These are phyloP conservation scores for Oligophagozyma castellii DNA, from an alignment of 1,139 yeast species.

Conservation along the genomic window DNA sequence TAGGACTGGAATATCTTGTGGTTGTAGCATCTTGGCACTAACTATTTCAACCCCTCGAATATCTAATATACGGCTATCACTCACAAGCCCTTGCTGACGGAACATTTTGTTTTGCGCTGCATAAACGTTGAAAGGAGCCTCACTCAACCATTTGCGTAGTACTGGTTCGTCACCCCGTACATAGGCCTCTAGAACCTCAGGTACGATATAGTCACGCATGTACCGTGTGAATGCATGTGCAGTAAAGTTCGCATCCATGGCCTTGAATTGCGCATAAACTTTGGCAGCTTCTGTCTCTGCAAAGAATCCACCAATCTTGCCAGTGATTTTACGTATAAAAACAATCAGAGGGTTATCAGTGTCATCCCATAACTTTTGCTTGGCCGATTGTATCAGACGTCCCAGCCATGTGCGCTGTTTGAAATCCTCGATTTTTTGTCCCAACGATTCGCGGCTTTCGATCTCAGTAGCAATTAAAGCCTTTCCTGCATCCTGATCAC, in stretches of 20 bases:
- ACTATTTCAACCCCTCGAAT: slow-evolving; percentile 92
- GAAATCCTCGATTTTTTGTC: slow-evolving; percentile 57
- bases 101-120: slow-evolving; percentile 88
- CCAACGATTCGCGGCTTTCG: slow-evolving; percentile 56
- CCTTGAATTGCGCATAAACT: slow-evolving; percentile 72
- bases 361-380: slow-evolving; percentile 73
- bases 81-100: slow-evolving; percentile 79
- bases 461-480: slow-evolving; percentile 73
- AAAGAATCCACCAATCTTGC: slow-evolving; percentile 74
- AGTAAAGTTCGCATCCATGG: slow-evolving; percentile 82
- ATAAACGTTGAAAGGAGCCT: slow-evolving; percentile 94
- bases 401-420: slow-evolving; percentile 61
- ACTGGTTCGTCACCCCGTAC: slow-evolving; percentile 80
- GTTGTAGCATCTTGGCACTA: slow-evolving; percentile 78
- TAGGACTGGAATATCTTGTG: slow-evolving; percentile 83
- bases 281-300: slow-evolving; percentile 95
- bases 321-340: slow-evolving; percentile 63
- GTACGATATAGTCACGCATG: slow-evolving; percentile 82
- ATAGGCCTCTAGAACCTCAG: slow-evolving; percentile 92
- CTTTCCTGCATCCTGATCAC: slow-evolving; percentile 78
- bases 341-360: slow-evolving; percentile 87
- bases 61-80: slow-evolving; percentile 87
- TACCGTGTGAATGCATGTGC: slow-evolving; percentile 71
- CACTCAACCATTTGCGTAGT: slow-evolving; percentile 84
- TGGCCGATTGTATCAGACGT: slow-evolving; percentile 44